Evolutionary conservation across 1,139 yeast genomes (phyloP), one percentile per base, ranked within the genome.

Genomic region (Zygosaccharomyces pseudobailii): DNA sequence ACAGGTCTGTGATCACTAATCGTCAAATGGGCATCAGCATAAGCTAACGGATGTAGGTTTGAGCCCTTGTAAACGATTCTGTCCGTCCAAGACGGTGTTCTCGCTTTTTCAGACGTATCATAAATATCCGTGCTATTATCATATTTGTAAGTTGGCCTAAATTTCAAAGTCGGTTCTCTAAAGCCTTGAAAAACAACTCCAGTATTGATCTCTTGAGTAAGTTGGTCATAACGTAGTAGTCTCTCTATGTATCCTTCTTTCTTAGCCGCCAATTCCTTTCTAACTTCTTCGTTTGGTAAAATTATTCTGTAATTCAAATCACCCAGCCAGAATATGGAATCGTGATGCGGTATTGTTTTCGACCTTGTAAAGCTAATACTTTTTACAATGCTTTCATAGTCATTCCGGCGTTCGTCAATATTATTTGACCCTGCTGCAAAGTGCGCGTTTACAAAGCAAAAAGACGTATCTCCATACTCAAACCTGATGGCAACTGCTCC

Each of bases 21-120:
- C 35, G 69, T 67, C n/a, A 87, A 68, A 67, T 75, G 75, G 1
- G 78, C 75, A 23, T 80, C 75, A 48, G 79, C 76, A 59, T 86
- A 86, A 43, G 79, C 79, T 51, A 80, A 61, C 43, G 84, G 87
- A 33, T 69, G 65, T 24, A 84, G 60, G 4, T 67, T 65, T n/a
- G 71, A 70, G 33, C 86, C 83, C 38, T 77, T 73, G 61, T 75
- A 86, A 45, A 89, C 74, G 38, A 88, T 80, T 63, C 97, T 74
- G 66, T 92, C 98, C 6, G 97, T 90, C 98, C 98, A 92, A 0
- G 97, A 92, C 0, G 98, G 98, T 0, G 88, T 81, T 56, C 98
- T 77, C 58, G 85, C 92, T 66, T 92, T 92, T 61, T 90, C 97
- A 39, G 95, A 84, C 3, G 90, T 75, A 61, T 89, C 97, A 56